phyloP scores from a whole-genome alignment of 164 flowering plant species.

The Malania oleifera region DNA sequence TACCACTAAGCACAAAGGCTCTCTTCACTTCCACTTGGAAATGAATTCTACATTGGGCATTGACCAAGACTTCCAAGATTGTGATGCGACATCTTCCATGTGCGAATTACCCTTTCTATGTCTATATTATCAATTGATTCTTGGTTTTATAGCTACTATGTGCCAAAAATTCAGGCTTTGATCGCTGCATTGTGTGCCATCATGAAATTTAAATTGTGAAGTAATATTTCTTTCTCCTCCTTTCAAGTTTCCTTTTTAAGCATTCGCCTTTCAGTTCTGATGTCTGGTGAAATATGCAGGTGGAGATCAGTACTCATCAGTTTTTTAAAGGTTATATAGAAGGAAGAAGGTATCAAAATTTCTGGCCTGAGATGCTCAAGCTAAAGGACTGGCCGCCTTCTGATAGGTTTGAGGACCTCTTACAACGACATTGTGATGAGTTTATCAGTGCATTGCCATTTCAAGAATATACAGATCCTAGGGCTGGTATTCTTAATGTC shows the following conservation, averaged over 20 bases:
- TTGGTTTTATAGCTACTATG: too few relatives aligned
- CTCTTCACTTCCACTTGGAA: too few relatives aligned
- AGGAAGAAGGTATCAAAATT: slow-evolving; percentile 53
- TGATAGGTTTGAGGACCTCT: slow-evolving; percentile 63
- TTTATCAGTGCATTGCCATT: slow-evolving; percentile 75
- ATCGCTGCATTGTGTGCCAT: neutral
- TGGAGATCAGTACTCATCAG: slow-evolving; percentile 47
- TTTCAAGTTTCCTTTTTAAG: neutral
- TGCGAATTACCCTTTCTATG: too few relatives aligned
- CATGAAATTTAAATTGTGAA: neutral
- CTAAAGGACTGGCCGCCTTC: slow-evolving; percentile 96
- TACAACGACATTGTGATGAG: slow-evolving; percentile 89
- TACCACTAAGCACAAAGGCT: too few relatives aligned
- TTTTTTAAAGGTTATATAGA: slow-evolving; percentile 73
- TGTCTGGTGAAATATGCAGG: slow-evolving; percentile 35
- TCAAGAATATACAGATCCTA: slow-evolving; percentile 69
- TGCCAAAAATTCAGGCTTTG: too few relatives aligned
- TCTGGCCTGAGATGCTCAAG: slow-evolving; percentile 94
- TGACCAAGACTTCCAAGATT: too few relatives aligned
- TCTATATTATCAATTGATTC: too few relatives aligned
- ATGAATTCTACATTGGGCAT: too few relatives aligned
- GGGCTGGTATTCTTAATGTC: slow-evolving; percentile 64
- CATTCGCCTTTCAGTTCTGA: neutral
- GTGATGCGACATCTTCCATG: too few relatives aligned
- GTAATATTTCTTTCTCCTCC: too few relatives aligned